Base-by-base conservation (phyloP, 208 protist species). In the Leishmania mexicana region DNA sequence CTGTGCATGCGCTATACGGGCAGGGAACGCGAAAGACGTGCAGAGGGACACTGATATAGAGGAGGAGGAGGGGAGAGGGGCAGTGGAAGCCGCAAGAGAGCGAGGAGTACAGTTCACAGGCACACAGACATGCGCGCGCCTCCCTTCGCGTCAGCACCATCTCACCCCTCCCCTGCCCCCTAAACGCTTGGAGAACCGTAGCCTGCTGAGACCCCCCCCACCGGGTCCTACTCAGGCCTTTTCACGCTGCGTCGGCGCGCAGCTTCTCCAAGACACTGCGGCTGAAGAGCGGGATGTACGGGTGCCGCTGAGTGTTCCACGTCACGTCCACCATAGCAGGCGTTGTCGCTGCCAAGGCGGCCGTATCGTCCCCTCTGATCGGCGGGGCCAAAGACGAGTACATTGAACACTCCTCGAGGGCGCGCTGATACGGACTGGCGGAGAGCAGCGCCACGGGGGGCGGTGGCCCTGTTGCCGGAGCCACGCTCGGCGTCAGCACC, bases 271-370 rank as follows among this genome's bases (percentile, higher is more conserved):
- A 71, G 54, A 89, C 47, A 19, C 92, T 87, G n/a, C 90, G 87
- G 24, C 85, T 78, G 76, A 97, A 91, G 47, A 97, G 85, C 11
- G 92, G 82, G n/a, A 93, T 85, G 78, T 93, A 92, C 60, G 82
- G 86, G 76, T 97, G 94, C 58, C 89, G 89, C 80, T 92, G 88
- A 19, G 88, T 91, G 67, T 97, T 97, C 92, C 92, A 97, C 24
- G 73, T 62, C 28, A 96, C 85, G 58, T 89, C 85, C 70, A 67
- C 58, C 64, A 42, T 82, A 31, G 51, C 65, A 13, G 47, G 78
- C 4, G 35, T 45, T 54, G 28, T 58, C 35, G 2, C n/a, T 62
- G 54, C 51, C 38, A 35, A 64, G 28, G 31, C 53, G 54, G 47
- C 51, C 38, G 60, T 31, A 21, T 58, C 68, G 40, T n/a, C 31